These are phyloP conservation scores for Kalaharituber pfeilii DNA, from an alignment of 2,329 filamentous ascomycete genomes.

Conservation along the genomic window DNA sequence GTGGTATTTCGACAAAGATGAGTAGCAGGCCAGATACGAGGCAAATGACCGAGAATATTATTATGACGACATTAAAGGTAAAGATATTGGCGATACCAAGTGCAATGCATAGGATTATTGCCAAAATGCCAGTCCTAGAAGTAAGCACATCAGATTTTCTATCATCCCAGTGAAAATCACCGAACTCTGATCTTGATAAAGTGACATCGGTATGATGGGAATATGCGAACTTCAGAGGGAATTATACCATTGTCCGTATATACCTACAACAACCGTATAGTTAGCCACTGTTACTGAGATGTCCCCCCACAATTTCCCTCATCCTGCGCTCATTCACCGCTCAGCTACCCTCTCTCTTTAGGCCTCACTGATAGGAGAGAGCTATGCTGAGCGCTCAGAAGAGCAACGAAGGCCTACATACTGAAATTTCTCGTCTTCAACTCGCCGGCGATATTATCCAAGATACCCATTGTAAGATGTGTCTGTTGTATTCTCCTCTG, in stretches of 20 bases:
- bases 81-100: conserved; percentile 44
- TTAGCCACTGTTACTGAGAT: conserved; percentile 9
- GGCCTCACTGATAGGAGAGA: too few relatives aligned
- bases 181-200: too few relatives aligned
- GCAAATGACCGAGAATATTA: conserved; percentile 34
- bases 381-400: background rate
- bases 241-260: conserved; percentile 59
- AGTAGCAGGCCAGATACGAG: conserved; percentile 52
- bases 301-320: background rate
- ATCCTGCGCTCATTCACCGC: conserved; percentile 2
- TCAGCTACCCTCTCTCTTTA: conserved; percentile 7
- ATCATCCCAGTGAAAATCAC: too few relatives aligned
- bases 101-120: conserved; percentile 53
- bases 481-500: too few relatives aligned
- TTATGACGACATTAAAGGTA: conserved; percentile 31
- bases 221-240: background rate
- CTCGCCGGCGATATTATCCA: conserved; percentile 26
- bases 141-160: too few relatives aligned
- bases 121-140: conserved; percentile 48
- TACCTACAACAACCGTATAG: conserved; percentile 34
- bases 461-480: background rate
- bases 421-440: conserved; percentile 59
- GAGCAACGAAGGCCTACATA: conserved; percentile 30
- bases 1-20: conserved; percentile 75
- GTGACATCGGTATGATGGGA: too few relatives aligned